Percentiles rank a stretch among this genome's conserved stretches.
These are phyloP conservation scores for Aureococcus anophagefferens DNA, from an alignment of 108 stramenopile genomes.

Conservation along the genomic window DNA sequence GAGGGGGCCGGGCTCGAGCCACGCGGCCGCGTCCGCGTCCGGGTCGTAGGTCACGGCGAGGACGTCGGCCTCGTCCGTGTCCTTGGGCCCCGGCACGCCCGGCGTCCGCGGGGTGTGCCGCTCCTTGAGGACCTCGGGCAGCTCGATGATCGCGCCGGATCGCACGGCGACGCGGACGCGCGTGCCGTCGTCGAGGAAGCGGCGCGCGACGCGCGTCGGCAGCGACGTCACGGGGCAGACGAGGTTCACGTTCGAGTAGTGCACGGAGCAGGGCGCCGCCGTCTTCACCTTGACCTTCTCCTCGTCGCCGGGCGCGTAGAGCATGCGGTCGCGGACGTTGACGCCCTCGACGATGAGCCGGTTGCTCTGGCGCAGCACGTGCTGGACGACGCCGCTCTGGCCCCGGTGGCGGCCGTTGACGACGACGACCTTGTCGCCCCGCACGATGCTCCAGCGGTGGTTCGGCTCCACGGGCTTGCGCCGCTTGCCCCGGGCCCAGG, in stretches of 20 bases:
- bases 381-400: constrained; percentile 67
- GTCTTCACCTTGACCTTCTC: constrained; percentile 50
- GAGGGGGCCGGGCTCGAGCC: too few species aligned
- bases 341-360: constrained; percentile 85
- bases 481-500: too few species aligned
- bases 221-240: constrained; percentile 64
- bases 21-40: not conserved
- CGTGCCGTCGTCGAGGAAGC: constrained; percentile 78
- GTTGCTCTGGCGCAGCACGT: constrained; percentile 63
- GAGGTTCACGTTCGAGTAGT: constrained; percentile 77
- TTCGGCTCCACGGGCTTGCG: constrained; percentile 3
- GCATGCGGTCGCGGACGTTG: constrained; percentile 59
- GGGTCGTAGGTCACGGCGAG: constrained; percentile 19
- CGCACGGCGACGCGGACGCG: constrained; percentile 81
- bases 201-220: constrained; percentile 68
- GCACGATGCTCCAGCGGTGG: constrained; percentile 64
- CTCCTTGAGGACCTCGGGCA: constrained; percentile 62
- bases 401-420: constrained; percentile 70
- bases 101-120: constrained; percentile 24
- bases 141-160: constrained; percentile 80
- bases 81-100: constrained; percentile 12
- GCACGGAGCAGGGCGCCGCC: constrained; percentile 55
- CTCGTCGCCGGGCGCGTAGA: constrained; percentile 58
- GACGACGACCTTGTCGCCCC: constrained; percentile 87
- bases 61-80: constrained; percentile 23